Evolutionary conservation across 2,329 filamentous ascomycete species (phyloP).

Genomic region (Tolypocladium guangdongense): DNA sequence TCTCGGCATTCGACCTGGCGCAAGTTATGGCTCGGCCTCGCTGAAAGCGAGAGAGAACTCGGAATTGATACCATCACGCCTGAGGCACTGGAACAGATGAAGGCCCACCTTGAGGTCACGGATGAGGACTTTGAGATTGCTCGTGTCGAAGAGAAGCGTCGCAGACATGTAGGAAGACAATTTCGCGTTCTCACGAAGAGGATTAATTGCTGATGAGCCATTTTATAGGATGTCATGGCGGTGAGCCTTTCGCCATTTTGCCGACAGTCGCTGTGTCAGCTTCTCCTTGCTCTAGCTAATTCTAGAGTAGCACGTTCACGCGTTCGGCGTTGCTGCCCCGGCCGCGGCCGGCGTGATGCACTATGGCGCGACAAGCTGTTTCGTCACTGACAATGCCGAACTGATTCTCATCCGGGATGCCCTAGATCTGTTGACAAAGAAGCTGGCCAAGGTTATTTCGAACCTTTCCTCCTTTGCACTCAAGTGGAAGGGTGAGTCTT

Average conservation of each 20-base stretch:
- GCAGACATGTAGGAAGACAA: slow-evolving; percentile 36
- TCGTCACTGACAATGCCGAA: slow-evolving; percentile 65
- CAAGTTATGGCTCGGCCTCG: slow-evolving; percentile 75
- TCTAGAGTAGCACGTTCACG: slow-evolving; percentile 47
- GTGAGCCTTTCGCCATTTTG: too few species aligned
- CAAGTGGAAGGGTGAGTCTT: slow-evolving; percentile 44
- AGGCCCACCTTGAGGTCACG: slow-evolving; percentile 58
- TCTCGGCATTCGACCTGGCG: slow-evolving; percentile 71
- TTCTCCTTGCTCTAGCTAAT: too few species aligned
- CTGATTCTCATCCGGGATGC: slow-evolving; percentile 56
- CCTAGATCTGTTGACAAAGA: slow-evolving; percentile 64
- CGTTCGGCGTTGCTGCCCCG: slow-evolving; percentile 62
- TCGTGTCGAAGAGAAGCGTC: slow-evolving; percentile 62
- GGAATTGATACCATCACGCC: slow-evolving; percentile 59
- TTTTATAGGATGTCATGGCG: slow-evolving; percentile 41
- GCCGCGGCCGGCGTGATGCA: slow-evolving; percentile 78
- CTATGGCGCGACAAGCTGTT: slow-evolving; percentile 45
- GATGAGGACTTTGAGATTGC: slow-evolving; percentile 70
- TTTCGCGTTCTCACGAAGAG: too few species aligned
- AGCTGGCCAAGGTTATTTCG: slow-evolving; percentile 66
- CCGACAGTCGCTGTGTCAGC: too few species aligned
- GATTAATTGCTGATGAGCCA: too few species aligned
- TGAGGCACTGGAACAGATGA: slow-evolving; percentile 68
- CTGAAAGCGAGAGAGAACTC: slow-evolving; percentile 70
- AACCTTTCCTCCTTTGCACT: slow-evolving; percentile 65